Evolutionary conservation across 202 grass and related monocot genomes (phyloP).

Genomic region (Carex sylvatica): DNA sequence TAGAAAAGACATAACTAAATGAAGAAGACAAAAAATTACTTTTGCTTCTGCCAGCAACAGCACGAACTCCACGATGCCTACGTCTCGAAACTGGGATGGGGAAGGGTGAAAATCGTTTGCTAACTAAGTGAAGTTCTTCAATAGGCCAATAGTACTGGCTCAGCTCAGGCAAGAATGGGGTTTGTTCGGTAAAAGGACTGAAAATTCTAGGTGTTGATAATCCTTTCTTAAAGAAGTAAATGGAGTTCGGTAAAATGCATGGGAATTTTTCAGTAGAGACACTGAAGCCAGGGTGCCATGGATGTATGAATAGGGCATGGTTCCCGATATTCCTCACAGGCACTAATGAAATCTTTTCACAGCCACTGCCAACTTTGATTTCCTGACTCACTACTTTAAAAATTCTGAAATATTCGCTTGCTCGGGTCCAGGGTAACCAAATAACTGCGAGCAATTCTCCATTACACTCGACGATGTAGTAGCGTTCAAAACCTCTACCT

Average conservation of each 20-base stretch:
- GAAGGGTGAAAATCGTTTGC: background rate
- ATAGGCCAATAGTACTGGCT: background rate
- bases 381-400: background rate
- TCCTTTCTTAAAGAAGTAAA: background rate
- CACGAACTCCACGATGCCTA: background rate
- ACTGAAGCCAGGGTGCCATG: background rate
- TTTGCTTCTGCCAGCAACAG: background rate
- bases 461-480: background rate
- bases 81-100: background rate
- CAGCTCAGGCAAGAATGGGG: background rate
- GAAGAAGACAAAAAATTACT: background rate
- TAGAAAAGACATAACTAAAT: background rate
- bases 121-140: background rate
- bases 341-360: background rate
- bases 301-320: background rate
- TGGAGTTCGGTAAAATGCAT: background rate
- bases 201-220: background rate
- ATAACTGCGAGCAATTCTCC: background rate
- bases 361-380: background rate
- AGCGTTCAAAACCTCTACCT: background rate
- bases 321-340: background rate
- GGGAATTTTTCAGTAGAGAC: background rate
- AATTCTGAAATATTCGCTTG: background rate
- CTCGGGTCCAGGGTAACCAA: background rate
- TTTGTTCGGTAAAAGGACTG: background rate